Conservation (phyloP, 495 filamentous ascomycete genomes). For the Penicillium simplicissimum region DNA sequence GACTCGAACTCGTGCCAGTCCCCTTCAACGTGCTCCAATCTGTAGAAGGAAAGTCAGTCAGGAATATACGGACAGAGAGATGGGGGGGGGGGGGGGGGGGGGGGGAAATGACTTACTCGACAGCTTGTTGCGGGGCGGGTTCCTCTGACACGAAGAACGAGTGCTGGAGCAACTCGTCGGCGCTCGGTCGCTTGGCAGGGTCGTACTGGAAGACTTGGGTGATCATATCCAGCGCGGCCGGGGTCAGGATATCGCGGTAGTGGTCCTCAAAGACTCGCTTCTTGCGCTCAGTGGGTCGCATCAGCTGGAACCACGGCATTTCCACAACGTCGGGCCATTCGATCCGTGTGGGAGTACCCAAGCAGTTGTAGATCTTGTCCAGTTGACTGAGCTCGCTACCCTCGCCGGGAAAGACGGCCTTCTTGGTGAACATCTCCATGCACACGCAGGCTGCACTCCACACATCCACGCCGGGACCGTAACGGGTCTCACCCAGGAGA, state of each 20-base stretch:
- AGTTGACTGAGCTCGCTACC: slow-evolving; percentile 93
- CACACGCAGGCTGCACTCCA: slow-evolving; percentile 98
- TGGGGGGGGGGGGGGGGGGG: not conserved
- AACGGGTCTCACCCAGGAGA: slow-evolving; percentile 89
- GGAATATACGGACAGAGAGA: not conserved
- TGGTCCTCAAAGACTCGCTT: slow-evolving; percentile 80
- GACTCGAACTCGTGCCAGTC: slow-evolving; percentile 99
- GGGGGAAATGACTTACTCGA: slow-evolving; percentile 67
- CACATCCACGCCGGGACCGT: slow-evolving; percentile 92
- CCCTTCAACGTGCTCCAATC: slow-evolving; percentile 79
- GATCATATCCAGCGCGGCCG: slow-evolving; percentile 81
- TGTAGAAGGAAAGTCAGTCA: slow-evolving; percentile 35
- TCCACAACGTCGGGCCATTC: slow-evolving; percentile 88
- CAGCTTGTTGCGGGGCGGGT: slow-evolving; percentile 72
- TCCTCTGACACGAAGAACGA: slow-evolving; percentile 86
- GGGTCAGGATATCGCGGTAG: slow-evolving; percentile 70
- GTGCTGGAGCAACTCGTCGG: slow-evolving; percentile 83
- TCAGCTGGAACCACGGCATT: slow-evolving; percentile 94
- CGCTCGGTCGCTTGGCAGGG: slow-evolving; percentile 79
- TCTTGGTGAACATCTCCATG: slow-evolving; percentile 93
- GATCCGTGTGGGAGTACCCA: slow-evolving; percentile 80
- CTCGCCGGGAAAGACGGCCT: slow-evolving; percentile 94
- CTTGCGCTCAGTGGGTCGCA: slow-evolving; percentile 72
- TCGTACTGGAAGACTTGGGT: slow-evolving; percentile 83
- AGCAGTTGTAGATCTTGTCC: slow-evolving; percentile 90